A percentile compares a stretch with the other conserved stretches of the same genome.
phyloP scores from a whole-genome alignment of 257 asterid genomes.

The Ballota nigra region DNA sequence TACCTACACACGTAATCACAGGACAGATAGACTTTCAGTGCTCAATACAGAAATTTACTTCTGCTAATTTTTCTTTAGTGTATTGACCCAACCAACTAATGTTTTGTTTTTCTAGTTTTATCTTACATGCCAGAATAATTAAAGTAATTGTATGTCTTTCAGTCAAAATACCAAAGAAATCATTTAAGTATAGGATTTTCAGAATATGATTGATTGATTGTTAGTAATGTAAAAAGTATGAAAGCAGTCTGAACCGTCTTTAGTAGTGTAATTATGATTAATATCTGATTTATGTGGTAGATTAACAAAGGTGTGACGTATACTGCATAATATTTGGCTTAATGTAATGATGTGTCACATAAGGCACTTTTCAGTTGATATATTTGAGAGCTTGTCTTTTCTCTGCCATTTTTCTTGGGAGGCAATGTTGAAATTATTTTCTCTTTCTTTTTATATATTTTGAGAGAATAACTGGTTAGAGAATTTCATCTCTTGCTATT shows the following conservation, averaged over 20 bases:
- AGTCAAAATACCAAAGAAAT: neutral
- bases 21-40: neutral
- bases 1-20: neutral
- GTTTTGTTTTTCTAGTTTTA: neutral
- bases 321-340: slow-evolving; percentile 4
- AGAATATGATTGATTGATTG: neutral
- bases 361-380: neutral
- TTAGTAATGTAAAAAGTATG: neutral
- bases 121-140: neutral
- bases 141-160: neutral
- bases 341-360: neutral
- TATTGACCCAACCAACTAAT: neutral
- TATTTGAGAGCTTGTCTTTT: neutral
- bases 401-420: neutral
- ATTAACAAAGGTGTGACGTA: slow-evolving; percentile 2
- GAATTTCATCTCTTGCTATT: slow-evolving; percentile 1
- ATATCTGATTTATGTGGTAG: slow-evolving; percentile 4
- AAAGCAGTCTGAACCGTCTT: neutral
- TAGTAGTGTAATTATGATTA: neutral
- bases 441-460: neutral
- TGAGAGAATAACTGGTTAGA: neutral
- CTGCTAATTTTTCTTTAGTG: neutral
- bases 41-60: neutral
- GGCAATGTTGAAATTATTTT: neutral
- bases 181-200: neutral